Evolutionary conservation across 176 grass and related monocot genomes (phyloP), one percentile per base, ranked within the genome.

Genomic region (Hordeum marinum): DNA sequence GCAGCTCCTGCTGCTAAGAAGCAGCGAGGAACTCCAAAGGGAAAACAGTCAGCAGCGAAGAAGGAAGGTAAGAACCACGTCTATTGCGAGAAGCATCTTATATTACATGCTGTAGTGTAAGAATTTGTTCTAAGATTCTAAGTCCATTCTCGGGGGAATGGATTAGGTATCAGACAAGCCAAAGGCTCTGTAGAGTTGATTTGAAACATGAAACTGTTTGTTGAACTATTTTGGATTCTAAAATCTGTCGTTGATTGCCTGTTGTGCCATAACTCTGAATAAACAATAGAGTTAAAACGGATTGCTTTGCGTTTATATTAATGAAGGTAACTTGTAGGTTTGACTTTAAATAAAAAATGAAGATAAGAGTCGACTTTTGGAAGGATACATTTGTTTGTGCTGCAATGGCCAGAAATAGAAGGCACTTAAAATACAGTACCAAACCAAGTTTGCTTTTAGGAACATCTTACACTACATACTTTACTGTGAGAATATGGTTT

Each of bases 401-500:
- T 63, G 52, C 52, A 7, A 63, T 26, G 60, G 1, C 11, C 10
- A 25, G 11, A 27, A 27, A 63, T 0, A 27, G 60, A 62, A 62
- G 60, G 23, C 24, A 63, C 23, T 25, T 63, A 27, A 27, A 63
- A 63, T 29, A 27, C 25, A 63, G 60, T 27, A 27, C 25, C 24
- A 63, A 63, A 12, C 4, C 23, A 18, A 29, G 13, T 18, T 24
- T 48, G 24, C 29, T 73, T 41, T 73, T 42, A 34, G 32, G 32
- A 34, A 34, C 32, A 48, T 15, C 21, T 76, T 18, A 72, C 36
- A 15, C 48, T 17, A 27, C 15, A 46, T 17, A 15, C 26, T 59
- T 84, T 61, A 45, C 39, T 81, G 41, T 55, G 58, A 64, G 8
- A 32, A 81, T 82, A 57, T 68, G 43, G 25, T 63, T 9, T 71